phyloP scores from a whole-genome alignment of 2,329 filamentous ascomycete genomes.

The Corynespora cassiicola region DNA sequence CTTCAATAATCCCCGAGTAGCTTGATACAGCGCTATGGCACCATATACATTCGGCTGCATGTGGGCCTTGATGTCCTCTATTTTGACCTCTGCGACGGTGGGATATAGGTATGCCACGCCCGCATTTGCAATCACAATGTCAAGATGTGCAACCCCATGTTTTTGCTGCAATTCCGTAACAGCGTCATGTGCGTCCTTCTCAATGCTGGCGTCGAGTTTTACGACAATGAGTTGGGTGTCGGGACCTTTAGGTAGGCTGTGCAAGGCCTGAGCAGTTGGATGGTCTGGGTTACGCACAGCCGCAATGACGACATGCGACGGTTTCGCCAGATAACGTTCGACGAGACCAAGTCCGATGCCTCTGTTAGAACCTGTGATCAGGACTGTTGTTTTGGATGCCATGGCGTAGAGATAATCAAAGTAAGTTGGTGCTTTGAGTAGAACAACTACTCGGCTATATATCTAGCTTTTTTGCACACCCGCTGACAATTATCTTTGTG shows the following conservation, averaged over 20 bases:
- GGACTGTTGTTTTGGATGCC: constrained; percentile 6
- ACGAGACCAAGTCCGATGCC: constrained; percentile 23
- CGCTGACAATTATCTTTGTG: too few relatives aligned
- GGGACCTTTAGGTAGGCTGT: constrained; percentile 17
- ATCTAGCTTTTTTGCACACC: too few relatives aligned
- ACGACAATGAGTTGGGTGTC: constrained; percentile 12
- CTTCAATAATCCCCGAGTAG: constrained; percentile 13
- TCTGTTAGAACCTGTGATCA: constrained; percentile 12
- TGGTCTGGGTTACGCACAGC: constrained; percentile 42
- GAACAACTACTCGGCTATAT: too few relatives aligned
- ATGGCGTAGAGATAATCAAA: too few relatives aligned
- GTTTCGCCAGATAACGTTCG: constrained; percentile 39
- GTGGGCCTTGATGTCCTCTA: constrained; percentile 10
- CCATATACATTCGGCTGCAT: constrained; percentile 19
- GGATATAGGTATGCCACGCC: constrained; percentile 51
- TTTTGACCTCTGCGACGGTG: constrained; percentile 6
- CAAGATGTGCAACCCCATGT: constrained; percentile 13
- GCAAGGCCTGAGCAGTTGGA: constrained; percentile 29
- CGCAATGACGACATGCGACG: constrained; percentile 49
- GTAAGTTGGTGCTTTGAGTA: too few relatives aligned
- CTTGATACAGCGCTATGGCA: constrained; percentile 16
- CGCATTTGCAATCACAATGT: constrained; percentile 33
- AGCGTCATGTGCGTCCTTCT: constrained; percentile 10
- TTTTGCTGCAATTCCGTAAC: constrained; percentile 7
- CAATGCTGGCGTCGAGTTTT: constrained; percentile 15